phyloP scores from a whole-genome alignment of 306 rosid genomes.

The Carpinus fangiana region DNA sequence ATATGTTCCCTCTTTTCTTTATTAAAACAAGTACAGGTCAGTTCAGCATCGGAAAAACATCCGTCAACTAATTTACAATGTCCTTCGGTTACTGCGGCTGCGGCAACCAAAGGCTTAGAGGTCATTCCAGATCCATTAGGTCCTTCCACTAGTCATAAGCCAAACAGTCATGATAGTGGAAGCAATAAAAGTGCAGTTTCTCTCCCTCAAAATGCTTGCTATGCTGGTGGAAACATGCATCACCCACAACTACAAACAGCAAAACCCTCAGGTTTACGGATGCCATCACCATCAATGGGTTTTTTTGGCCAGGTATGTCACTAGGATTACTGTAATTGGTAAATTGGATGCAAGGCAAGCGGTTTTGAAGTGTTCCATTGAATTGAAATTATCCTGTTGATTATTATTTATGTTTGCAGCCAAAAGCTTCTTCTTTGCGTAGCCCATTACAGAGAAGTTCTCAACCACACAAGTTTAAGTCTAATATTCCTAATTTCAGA shows the following conservation, averaged over 20 bases:
- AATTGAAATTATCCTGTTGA: constrained; percentile 15
- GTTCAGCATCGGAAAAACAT: constrained; percentile 38
- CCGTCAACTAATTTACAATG: constrained; percentile 26
- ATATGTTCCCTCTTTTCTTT: constrained; percentile 18
- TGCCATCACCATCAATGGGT: constrained; percentile 93
- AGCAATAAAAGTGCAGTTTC: constrained; percentile 30
- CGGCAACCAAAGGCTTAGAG: constrained; percentile 38
- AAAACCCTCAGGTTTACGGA: constrained; percentile 83
- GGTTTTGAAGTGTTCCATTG: constrained; percentile 2
- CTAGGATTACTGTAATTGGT: constrained; percentile 16
- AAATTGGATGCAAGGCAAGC: constrained; percentile 9
- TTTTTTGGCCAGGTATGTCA: constrained; percentile 72
- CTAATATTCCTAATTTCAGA: constrained; percentile 40
- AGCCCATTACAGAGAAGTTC: constrained; percentile 39
- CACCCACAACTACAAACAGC: constrained; percentile 39
- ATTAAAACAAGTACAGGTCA: constrained; percentile 43
- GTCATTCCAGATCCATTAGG: constrained; percentile 9
- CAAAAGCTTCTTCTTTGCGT: constrained; percentile 46
- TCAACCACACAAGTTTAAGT: constrained; percentile 40
- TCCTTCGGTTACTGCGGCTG: constrained; percentile 33
- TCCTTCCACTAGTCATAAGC: constrained; percentile 19
- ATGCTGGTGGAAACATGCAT: constrained; percentile 35
- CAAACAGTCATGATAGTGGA: constrained; percentile 17
- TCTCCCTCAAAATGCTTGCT: constrained; percentile 35
- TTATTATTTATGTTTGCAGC: constrained; percentile 39